Evolutionary conservation across 1,139 yeast species (phyloP), one percentile per base, ranked within the genome.

Genomic region (Blastobotrys capitulatus): DNA sequence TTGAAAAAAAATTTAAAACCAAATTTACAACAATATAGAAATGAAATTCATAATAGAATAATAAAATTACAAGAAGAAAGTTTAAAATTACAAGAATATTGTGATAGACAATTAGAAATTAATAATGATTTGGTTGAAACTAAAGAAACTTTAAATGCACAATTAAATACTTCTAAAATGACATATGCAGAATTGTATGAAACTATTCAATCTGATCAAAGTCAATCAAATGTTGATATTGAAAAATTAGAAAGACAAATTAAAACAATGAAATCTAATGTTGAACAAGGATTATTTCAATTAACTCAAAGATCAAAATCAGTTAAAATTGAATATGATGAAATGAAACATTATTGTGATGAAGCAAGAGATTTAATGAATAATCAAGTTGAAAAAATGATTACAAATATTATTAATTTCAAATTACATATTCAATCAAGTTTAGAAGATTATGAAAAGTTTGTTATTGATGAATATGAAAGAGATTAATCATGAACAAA

Each of bases 221-320:
- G 78, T 38, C 69, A 78, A 31, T 76, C 80, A 52, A 76, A 79
- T 48, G 76, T 82, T 20, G 88, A 85, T 61, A 78, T 83, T 46
- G 90, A 83, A 60, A 77, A 77, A 58, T 66, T 81, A 47, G 86
- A 82, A 53, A 75, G 80, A 38, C 87, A 83, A 52, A 68, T 83
- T 42, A 76, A 80, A 49, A 69, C 74, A 18, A 73, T 80, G 65
- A 76, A 76, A 51, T 70, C 75, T 22, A 72, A 75, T 48, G 74
- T 79, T 7, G 78, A 79, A 49, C 80, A 80, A 53, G 82, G 79
- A 38, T 66, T 76, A 47, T 67, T 77, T 25, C 77, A 77, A 57
- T 69, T 82, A 37, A 83, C 83, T 50, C 80, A 79, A 58, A 72
- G 75, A 51, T 76, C 76, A 52, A 79, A 79, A 58, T 75, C 78